These are phyloP conservation scores for Euptelea pleiosperma DNA, from an alignment of 164 flowering plant genomes.

Conservation along the genomic window DNA sequence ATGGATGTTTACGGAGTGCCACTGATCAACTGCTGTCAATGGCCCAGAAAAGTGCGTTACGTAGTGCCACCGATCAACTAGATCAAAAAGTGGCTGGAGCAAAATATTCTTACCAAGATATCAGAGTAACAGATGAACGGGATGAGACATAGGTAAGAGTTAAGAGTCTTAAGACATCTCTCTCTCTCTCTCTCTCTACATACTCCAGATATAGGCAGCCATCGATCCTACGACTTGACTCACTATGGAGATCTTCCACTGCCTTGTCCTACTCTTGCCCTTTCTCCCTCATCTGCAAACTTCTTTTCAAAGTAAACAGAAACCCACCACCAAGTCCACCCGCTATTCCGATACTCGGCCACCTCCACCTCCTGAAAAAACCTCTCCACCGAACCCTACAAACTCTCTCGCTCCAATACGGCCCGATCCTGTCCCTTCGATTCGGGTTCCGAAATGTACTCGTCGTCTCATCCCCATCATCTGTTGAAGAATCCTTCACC, in stretches of 20 bases:
- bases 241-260: background rate
- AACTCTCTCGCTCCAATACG: conserved; percentile 13
- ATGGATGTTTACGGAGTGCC: no score
- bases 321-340: conserved; percentile 24
- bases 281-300: background rate
- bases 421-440: conserved; percentile 21
- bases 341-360: conserved; percentile 30
- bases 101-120: no score
- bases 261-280: background rate
- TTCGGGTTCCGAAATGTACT: conserved; percentile 27
- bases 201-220: no score
- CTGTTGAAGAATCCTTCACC: conserved; percentile 23
- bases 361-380: conserved; percentile 24
- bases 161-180: no score
- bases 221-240: no score
- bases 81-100: no score
- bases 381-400: conserved; percentile 18
- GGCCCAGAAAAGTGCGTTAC: no score
- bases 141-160: no score
- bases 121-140: no score
- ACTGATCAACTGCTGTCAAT: no score
- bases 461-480: conserved; percentile 25
- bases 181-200: background rate
- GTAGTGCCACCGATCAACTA: no score
- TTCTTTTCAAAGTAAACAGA: background rate